Evolutionary conservation across 1,284 basidiomycete genomes (phyloP), one percentile per base, ranked within the genome.

Genomic region (Ganoderma leucocontextum): DNA sequence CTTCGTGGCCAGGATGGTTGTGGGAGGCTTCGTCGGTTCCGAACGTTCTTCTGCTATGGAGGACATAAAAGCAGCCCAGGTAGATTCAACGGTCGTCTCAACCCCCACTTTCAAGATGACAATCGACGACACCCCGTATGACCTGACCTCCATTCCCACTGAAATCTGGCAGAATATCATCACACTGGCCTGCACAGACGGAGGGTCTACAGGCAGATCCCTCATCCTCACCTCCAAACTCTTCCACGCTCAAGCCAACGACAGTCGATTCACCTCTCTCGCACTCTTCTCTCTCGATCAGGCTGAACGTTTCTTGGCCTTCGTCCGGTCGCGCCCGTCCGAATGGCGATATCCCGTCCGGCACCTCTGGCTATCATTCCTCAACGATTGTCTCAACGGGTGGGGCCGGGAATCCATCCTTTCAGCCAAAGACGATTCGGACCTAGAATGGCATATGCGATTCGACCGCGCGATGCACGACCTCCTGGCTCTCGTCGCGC

Each of bases 151-250:
- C n/a, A 7, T 68, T 19, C 67, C 67, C 15, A 62, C 63, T 7
- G 67, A 69, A 36, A n/a, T 69, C 25, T 69, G 67, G 67, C 60
- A 42, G 19, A 13, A 29, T 13, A 63, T 69, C 60, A 15, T 69
- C 53, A 22, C 15, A 2, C 17, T 5, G 6, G 67, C 64, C 8
- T 69, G 67, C 55, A 63, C 55, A 22, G 67, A 69, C 29, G 65
- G 65, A 36, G 68, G 64, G 8, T 57, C n/a, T 53, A 70, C 64
- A 22, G 68, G 68, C 57, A 60, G 49, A 33, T 65, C 68, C 5
- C 68, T 70, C 8, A 41, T 63, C 3, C 64, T 70, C 52, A 53
- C 65, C 35, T 66, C 65, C 42, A 63, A 44, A 33, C 62, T 64
- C 49, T 64, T 70, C 44, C 62, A 70, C 22, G 25, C 33, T 8